Evolutionary conservation across 2,329 filamentous ascomycete species (phyloP), one percentile per base, ranked within the genome.

Genomic region (Colletotrichum incanum): DNA sequence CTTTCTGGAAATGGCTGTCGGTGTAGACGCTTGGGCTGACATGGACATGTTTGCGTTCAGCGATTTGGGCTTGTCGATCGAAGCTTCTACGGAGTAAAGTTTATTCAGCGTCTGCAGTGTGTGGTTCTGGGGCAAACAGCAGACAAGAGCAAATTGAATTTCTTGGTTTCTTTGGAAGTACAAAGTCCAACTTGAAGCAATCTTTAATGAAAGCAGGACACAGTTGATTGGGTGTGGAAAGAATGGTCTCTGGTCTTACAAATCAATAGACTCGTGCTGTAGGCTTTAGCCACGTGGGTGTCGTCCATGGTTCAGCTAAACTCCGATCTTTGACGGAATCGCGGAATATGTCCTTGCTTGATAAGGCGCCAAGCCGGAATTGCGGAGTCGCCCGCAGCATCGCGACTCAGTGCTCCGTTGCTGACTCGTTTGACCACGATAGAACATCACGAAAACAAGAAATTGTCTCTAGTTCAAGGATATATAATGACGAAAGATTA

Each of bases 301-400:
- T 11, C 11, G 34, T 37, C 7, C 34, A 37, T 37, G 34, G 34
- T 37, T 37, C n/a, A 26, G n/a, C 11, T 49, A 23, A 49, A 49
- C n/a, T 43, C 34, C 34, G 55, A 23, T 43, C 47, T 26, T 37
- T 26, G n/a, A 39, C 55, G 55, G 55, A 58, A 58, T 58, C 37
- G 23, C 55, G 55, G 55, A 58, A 31, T 39, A n/a, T 3, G n/a
- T 58, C 34, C 37, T 41, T 26, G 55, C 55, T 58, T 58, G 23
- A 39, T 58, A 41, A 58, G 37, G 9, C 14, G 55, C 55, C 55
- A 58, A 58, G 55, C 55, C 55, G 55, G 55, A 58, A 34, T 43
- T 43, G 55, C 55, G 55, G 55, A 58, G 55, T 43, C 43, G 55
- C 34, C 14, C 23, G 20, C 55, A 28, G 1, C 37, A 43, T 26